phyloP scores from a whole-genome alignment of 768 basidiomycete genomes.

The Thelephora aurantiotincta region DNA sequence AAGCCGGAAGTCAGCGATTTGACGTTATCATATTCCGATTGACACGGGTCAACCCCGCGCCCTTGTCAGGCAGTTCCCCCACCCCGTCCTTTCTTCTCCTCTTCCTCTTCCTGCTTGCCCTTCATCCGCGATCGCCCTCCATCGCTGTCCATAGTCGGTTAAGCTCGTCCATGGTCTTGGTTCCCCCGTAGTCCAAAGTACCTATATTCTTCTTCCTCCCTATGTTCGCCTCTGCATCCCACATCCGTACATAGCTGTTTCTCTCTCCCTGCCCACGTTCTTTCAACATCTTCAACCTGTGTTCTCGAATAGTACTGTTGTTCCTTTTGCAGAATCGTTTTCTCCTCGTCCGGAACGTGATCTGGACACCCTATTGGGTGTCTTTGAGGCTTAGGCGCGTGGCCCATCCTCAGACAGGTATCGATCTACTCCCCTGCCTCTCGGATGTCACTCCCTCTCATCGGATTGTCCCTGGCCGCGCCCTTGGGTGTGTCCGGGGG shows the following conservation, averaged over 20 bases:
- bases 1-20: not conserved
- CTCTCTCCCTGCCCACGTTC: too few species aligned
- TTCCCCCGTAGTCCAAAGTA: not conserved
- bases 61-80: not conserved
- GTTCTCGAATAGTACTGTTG: not conserved
- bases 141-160: not conserved
- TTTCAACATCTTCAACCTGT: too few species aligned
- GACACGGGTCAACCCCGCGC: too few species aligned
- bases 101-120: not conserved
- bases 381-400: constrained; percentile 9
- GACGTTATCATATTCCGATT: too few species aligned
- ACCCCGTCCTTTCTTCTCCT: constrained; percentile 6
- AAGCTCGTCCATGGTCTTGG: not conserved
- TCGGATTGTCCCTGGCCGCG: not conserved
- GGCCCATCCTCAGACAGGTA: constrained; percentile 7
- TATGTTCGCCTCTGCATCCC: too few species aligned
- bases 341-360: constrained; percentile 7
- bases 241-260: too few species aligned
- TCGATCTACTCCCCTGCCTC: constrained; percentile 5
- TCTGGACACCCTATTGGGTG: constrained; percentile 5
- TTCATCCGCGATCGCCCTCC: not conserved
- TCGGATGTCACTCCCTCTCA: constrained; percentile 7
- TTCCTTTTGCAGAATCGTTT: constrained; percentile 6
- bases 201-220: not conserved
- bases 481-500: not conserved